A percentile compares a stretch with the other conserved stretches of the same genome.
Conservation (phyloP, 257 asterid species). For the Ilex aquifolium region DNA sequence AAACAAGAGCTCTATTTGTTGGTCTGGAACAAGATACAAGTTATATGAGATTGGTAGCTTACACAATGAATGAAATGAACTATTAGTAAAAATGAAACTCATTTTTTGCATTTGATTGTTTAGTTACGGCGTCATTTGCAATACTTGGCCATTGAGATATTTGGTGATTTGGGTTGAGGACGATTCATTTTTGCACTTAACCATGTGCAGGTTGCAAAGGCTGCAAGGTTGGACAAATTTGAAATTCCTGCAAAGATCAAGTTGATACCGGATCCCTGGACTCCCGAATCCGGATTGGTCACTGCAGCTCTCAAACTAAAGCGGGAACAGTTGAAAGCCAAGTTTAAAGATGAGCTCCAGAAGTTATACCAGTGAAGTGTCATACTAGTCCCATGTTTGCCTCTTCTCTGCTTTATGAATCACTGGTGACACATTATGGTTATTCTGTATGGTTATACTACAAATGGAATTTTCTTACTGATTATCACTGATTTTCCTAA, state of each 20-base stretch:
- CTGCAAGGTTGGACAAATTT: slow-evolving; percentile 64
- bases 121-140: background rate
- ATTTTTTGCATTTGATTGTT: no score
- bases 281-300: slow-evolving; percentile 90
- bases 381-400: background rate
- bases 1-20: no score
- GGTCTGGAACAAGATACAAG: no score
- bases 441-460: background rate
- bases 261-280: slow-evolving; percentile 81
- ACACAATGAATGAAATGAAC: no score
- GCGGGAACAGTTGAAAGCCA: slow-evolving; percentile 73
- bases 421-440: background rate
- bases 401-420: background rate
- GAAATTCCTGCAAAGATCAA: slow-evolving; percentile 79
- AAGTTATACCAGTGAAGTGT: slow-evolving; percentile 47
- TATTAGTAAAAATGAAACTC: no score
- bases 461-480: background rate
- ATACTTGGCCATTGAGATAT: background rate
- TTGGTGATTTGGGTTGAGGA: background rate
- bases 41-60: no score
- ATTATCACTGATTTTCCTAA: background rate
- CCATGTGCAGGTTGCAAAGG: slow-evolving; percentile 56
- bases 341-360: slow-evolving; percentile 56
- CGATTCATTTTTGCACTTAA: background rate
- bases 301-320: slow-evolving; percentile 82